Percentiles rank a stretch among this genome's conserved stretches.
Conservation (phyloP, 495 filamentous ascomycete species). For the Bathelium albidoporum region DNA sequence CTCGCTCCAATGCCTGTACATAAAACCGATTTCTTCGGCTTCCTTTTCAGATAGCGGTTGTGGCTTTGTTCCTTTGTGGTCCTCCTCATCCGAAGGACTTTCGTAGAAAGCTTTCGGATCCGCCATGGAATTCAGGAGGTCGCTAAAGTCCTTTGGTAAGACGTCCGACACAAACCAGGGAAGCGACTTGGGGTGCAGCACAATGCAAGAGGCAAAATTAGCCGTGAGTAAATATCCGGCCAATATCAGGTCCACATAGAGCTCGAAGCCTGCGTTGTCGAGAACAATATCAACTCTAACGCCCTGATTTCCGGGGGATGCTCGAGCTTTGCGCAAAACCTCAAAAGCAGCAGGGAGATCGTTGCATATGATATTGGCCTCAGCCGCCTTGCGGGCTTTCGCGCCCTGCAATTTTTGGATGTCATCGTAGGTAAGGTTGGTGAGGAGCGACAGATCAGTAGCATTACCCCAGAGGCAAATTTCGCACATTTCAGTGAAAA, state of each 20-base stretch:
- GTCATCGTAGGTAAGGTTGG: constrained; percentile 83
- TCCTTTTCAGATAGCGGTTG: constrained; percentile 56
- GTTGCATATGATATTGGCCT: constrained; percentile 83
- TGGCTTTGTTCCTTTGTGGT: constrained; percentile 42
- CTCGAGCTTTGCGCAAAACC: constrained; percentile 49
- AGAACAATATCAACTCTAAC: constrained; percentile 83
- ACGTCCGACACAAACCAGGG: constrained; percentile 99
- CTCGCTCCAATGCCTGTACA: constrained; percentile 70
- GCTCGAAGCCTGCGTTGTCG: constrained; percentile 93
- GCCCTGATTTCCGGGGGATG: constrained; percentile 35
- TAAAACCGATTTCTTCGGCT: constrained; percentile 52
- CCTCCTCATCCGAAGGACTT: constrained; percentile 53
- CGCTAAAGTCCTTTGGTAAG: constrained; percentile 68
- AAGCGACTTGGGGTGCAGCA: constrained; percentile 88
- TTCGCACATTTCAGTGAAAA: constrained; percentile 92
- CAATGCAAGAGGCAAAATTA: constrained; percentile 70
- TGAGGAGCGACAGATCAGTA: constrained; percentile 85
- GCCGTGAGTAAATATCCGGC: constrained; percentile 77
- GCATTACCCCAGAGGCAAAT: constrained; percentile 98
- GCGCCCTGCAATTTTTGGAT: constrained; percentile 92
- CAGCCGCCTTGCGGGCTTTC: constrained; percentile 67
- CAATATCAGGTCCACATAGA: constrained; percentile 87
- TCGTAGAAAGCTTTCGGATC: constrained; percentile 67
- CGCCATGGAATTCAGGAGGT: constrained; percentile 66
- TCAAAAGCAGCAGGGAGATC: constrained; percentile 66